phyloP scores from a whole-genome alignment of 108 stramenopile genomes.

The Skeletonema grethae region DNA sequence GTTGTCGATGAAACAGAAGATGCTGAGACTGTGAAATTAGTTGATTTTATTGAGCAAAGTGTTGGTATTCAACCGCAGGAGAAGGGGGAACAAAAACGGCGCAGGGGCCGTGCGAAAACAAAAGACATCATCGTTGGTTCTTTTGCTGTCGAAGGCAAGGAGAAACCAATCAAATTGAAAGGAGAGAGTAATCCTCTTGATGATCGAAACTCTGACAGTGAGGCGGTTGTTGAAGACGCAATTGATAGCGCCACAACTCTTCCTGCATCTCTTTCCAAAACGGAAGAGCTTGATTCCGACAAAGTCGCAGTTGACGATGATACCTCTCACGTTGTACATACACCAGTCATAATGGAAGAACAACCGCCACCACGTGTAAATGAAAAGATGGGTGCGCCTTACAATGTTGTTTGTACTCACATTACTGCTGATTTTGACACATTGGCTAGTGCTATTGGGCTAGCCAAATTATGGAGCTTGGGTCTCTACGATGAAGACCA shows the following conservation, averaged over 20 bases:
- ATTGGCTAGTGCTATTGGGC: conserved; percentile 76
- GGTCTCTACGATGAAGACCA: conserved; percentile 37
- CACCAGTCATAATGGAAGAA: conserved; percentile 41
- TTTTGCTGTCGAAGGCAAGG: conserved; percentile 10
- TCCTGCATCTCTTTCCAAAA: neutral
- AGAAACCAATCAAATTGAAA: conserved; percentile 9
- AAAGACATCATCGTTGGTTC: conserved; percentile 9
- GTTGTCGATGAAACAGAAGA: conserved; percentile 1
- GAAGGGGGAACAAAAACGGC: conserved; percentile 14
- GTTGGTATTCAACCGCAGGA: conserved; percentile 25
- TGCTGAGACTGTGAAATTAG: conserved; percentile 22
- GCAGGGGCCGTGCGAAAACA: conserved; percentile 3
- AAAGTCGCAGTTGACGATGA: neutral
- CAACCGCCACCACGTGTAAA: conserved; percentile 46
- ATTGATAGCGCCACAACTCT: neutral
- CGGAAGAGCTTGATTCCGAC: neutral
- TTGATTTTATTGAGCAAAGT: conserved; percentile 46
- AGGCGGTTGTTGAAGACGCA: neutral
- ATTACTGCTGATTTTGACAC: conserved; percentile 91
- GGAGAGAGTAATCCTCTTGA: neutral
- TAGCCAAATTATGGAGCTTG: conserved; percentile 80
- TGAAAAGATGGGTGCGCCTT: conserved; percentile 42
- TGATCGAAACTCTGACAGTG: conserved; percentile 1
- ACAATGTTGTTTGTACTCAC: conserved; percentile 88
- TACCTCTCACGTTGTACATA: conserved; percentile 2